Evolutionary conservation across 345 rosid genomes (phyloP).

Genomic region (Euphorbia tirucalli): DNA sequence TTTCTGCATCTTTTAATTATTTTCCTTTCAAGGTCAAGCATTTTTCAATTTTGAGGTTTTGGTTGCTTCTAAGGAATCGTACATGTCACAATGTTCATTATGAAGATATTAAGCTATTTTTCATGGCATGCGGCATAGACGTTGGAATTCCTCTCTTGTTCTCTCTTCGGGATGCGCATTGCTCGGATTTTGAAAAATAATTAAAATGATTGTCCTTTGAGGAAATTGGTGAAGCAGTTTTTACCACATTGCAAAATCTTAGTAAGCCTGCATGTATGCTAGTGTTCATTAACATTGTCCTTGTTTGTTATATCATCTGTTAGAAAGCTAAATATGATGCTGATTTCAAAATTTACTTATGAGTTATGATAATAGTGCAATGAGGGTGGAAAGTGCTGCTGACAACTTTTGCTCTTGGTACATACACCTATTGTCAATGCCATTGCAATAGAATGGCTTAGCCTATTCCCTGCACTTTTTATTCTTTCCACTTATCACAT

Average conservation of each 20-base stretch:
- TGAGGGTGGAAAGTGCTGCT: neutral
- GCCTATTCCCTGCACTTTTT: neutral
- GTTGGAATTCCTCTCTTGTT: neutral
- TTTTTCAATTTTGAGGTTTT: neutral
- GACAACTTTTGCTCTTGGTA: neutral
- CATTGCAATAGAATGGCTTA: neutral
- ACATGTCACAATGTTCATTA: neutral
- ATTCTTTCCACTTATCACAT: neutral
- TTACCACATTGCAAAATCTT: neutral
- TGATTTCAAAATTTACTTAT: neutral
- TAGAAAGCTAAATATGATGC: neutral
- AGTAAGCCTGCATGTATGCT: neutral
- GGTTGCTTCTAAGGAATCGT: neutral
- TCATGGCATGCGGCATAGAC: neutral
- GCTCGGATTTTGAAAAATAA: neutral
- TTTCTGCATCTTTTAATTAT: neutral
- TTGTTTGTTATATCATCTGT: neutral
- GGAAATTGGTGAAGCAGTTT: neutral
- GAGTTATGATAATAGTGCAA: neutral
- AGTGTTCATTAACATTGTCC: neutral
- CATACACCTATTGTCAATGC: neutral
- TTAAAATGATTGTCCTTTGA: neutral
- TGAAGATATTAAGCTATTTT: neutral
- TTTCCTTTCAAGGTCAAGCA: conserved; percentile 1
- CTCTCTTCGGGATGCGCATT: neutral